Evolutionary conservation across 768 basidiomycete species (phyloP), one percentile per base, ranked within the genome.

Genomic region (Chlorophyllum brunneum): DNA sequence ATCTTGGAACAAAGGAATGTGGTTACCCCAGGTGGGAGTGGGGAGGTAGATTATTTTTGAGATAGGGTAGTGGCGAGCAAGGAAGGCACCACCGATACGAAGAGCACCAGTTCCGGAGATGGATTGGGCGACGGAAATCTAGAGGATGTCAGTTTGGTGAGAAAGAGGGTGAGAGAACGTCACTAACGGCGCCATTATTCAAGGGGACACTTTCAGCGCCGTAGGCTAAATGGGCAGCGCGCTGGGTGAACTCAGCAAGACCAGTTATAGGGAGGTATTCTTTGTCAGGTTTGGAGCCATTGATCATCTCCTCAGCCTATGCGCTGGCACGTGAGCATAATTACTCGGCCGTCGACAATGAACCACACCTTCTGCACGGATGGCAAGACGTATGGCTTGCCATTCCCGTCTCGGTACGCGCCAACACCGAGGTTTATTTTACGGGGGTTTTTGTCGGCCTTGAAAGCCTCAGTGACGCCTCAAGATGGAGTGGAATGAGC

Each of bases 341-440:
- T 8, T 30, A 54, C 15, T 48, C 33, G 47, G 50, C 22, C 22
- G 50, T 16, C 16, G 5, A 29, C 43, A 7, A 20, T 23, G 18
- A 29, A 51, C 30, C 26, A 48, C 60, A 87, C 93, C 81, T 92
- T 92, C 69, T 88, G 84, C 31, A 99, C 97, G 37, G 85, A 83
- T 40, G 79, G 85, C 51, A 99, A 76, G 50, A 99, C 85, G 67
- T 94, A 98, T 4, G 95, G 95, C 72, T 97, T 98, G 51, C 97
- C 97, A 49, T 86, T 77, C 58, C 83, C 91, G 61, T 99, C 94
- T 55, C 97, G 82, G 78, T 94, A 98, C 39, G 92, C 91, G 62
- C 97, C 97, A 58, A 98, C 97, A 64, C 97, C 97, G 54, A 99
- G 79, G 73, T 98, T 99, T 65, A 99, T 95, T 70, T 98, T 98